A percentile compares a stretch with the other conserved stretches of the same genome.
Evolutionary conservation across 768 basidiomycete genomes (phyloP).

Genomic region (Exsudoporus frostii): DNA sequence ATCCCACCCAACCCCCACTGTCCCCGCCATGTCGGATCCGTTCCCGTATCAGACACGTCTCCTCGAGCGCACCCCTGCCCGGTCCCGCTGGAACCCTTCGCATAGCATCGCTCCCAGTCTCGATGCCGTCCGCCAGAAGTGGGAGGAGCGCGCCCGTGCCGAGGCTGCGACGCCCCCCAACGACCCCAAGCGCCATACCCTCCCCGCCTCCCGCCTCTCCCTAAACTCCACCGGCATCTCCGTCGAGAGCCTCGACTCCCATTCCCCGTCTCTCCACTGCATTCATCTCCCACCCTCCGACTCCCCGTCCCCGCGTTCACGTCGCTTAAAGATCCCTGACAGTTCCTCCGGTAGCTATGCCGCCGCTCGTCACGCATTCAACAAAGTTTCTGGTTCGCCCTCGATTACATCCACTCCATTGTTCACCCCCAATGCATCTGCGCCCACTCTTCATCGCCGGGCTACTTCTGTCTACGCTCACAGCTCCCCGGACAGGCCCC

Average conservation of each 20-base stretch:
- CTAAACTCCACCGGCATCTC: slow-evolving; percentile 70
- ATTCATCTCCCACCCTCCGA: slow-evolving; percentile 60
- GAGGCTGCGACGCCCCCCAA: slow-evolving; percentile 32
- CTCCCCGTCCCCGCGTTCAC: slow-evolving; percentile 25
- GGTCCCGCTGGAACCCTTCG: slow-evolving; percentile 60
- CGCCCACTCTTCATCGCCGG: slow-evolving; percentile 34
- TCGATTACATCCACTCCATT: slow-evolving; percentile 18
- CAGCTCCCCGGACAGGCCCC: slow-evolving; percentile 30
- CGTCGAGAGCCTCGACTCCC: slow-evolving; percentile 53
- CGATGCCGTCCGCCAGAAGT: slow-evolving; percentile 65
- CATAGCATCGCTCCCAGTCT: slow-evolving; percentile 69
- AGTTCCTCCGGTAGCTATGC: slow-evolving; percentile 15
- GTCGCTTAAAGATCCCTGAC: slow-evolving; percentile 41
- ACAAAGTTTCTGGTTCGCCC: slow-evolving; percentile 17
- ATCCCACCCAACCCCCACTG: neutral
- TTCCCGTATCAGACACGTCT: slow-evolving; percentile 85
- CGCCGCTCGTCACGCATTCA: slow-evolving; percentile 20
- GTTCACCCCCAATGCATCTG: slow-evolving; percentile 23
- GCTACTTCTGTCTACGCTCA: slow-evolving; percentile 48
- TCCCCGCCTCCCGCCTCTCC: slow-evolving; percentile 65
- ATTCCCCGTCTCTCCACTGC: slow-evolving; percentile 47
- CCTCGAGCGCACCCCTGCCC: slow-evolving; percentile 62
- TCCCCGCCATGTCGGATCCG: slow-evolving; percentile 33
- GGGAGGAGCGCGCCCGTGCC: slow-evolving; percentile 66
- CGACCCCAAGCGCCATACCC: slow-evolving; percentile 59